These are phyloP conservation scores for Dalbergia cochinchinensis DNA, from an alignment of 306 rosid genomes.

Conservation along the genomic window DNA sequence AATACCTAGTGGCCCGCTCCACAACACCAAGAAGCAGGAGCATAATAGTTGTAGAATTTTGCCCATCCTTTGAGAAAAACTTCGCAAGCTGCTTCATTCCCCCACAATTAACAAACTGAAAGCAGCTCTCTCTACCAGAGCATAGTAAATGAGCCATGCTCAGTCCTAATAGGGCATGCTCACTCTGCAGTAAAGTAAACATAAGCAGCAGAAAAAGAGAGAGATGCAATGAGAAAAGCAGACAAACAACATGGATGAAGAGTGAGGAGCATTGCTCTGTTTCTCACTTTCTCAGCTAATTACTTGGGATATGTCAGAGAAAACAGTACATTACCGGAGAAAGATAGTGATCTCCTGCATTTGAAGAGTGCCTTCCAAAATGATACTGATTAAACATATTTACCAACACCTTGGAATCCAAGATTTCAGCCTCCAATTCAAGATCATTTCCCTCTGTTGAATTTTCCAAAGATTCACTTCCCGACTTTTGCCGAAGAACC, in stretches of 20 bases:
- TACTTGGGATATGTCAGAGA: constrained; percentile 32
- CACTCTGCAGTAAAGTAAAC: constrained; percentile 68
- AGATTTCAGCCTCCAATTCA: constrained; percentile 67
- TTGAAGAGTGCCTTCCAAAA: constrained; percentile 52
- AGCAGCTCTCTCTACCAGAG: constrained; percentile 89
- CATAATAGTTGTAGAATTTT: constrained; percentile 67
- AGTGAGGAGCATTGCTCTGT: constrained; percentile 11
- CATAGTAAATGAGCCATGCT: constrained; percentile 93
- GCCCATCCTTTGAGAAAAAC: constrained; percentile 59
- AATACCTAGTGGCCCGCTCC: constrained; percentile 86
- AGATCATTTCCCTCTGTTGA: constrained; percentile 54
- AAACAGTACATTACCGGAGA: constrained; percentile 65
- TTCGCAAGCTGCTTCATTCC: constrained; percentile 84
- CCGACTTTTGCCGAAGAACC: constrained; percentile 50
- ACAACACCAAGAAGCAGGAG: constrained; percentile 87
- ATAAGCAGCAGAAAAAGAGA: constrained; percentile 12
- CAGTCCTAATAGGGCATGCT: constrained; percentile 74
- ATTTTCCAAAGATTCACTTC: constrained; percentile 56
- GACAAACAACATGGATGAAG: constrained; percentile 32
- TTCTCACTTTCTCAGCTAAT: constrained; percentile 32
- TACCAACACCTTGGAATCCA: constrained; percentile 77
- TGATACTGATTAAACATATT: constrained; percentile 66
- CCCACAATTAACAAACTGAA: constrained; percentile 84
- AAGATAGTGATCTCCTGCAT: constrained; percentile 56
- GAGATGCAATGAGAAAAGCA: constrained; percentile 20